Conservation (phyloP, 805 yeast genomes). For the Kluyveromyces wickerhamii region DNA sequence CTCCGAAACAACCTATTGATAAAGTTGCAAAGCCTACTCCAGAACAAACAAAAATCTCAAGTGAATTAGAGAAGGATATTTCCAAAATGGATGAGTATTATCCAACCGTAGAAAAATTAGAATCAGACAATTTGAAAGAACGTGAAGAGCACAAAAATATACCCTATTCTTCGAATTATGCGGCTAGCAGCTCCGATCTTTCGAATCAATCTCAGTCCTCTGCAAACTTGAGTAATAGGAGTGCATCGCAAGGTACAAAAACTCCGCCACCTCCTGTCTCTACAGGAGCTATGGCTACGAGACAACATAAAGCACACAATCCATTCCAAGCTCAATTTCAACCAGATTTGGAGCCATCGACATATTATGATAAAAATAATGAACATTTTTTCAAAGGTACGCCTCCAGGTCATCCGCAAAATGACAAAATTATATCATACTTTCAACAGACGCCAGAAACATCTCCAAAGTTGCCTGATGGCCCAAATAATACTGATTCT, state of each 20-base stretch:
- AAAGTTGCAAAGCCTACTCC: constrained; percentile 6
- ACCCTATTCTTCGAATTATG: not conserved
- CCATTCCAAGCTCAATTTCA: constrained; percentile 25
- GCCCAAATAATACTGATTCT: not conserved
- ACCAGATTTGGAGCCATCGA: not conserved
- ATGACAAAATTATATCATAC: not conserved
- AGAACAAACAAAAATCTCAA: constrained; percentile 2
- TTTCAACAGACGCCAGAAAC: not conserved
- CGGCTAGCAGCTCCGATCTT: constrained; percentile 3
- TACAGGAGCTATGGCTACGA: constrained; percentile 6
- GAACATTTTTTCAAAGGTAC: constrained; percentile 3
- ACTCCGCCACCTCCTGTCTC: not conserved
- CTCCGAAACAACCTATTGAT: constrained; percentile 23
- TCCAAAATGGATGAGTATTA: constrained; percentile 8
- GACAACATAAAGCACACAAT: constrained; percentile 28
- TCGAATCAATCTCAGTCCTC: constrained; percentile 1
- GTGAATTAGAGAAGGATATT: not conserved
- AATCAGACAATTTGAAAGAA: constrained; percentile 1
- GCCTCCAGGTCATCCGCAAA: constrained; percentile 2
- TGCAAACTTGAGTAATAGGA: not conserved
- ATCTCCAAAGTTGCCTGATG: not conserved
- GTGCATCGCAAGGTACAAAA: not conserved
- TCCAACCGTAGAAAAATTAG: constrained; percentile 21
- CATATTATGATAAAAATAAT: not conserved
- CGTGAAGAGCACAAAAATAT: not conserved